A percentile compares a stretch with the other conserved stretches of the same genome.
phyloP scores from a whole-genome alignment of 2,329 filamentous ascomycete species.

The Trichoderma sp. region DNA sequence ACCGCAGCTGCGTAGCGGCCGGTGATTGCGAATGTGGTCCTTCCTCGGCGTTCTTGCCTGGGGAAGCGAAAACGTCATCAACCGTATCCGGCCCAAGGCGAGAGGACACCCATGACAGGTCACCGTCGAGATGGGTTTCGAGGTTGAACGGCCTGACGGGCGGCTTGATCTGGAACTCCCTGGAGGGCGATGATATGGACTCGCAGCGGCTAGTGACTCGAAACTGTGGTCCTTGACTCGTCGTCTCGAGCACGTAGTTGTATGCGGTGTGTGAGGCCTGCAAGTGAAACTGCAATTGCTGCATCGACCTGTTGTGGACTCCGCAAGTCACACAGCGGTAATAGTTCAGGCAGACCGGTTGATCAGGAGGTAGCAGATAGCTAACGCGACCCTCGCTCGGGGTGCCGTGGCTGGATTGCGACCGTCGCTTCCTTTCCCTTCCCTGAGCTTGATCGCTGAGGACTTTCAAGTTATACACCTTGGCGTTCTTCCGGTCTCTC shows the following conservation, averaged over 20 bases:
- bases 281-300: constrained; percentile 55
- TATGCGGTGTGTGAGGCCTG: constrained; percentile 50
- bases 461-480: constrained; percentile 62
- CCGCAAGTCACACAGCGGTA: constrained; percentile 57
- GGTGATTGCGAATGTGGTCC: constrained; percentile 36
- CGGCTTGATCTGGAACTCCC: constrained; percentile 48
- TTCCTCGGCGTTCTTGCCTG: constrained; percentile 32
- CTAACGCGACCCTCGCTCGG: constrained; percentile 48
- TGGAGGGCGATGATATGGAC: constrained; percentile 38
- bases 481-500: constrained; percentile 51
- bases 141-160: constrained; percentile 50
- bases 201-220: constrained; percentile 43
- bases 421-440: constrained; percentile 50
- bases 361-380: constrained; percentile 50
- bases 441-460: constrained; percentile 61
- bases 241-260: constrained; percentile 45
- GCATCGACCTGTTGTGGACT: constrained; percentile 50
- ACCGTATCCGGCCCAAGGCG: constrained; percentile 44
- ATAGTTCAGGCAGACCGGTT: constrained; percentile 50
- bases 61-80: constrained; percentile 36
- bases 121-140: constrained; percentile 48
- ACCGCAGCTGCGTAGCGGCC: constrained; percentile 28
- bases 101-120: constrained; percentile 50
- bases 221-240: constrained; percentile 45
- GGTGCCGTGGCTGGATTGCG: constrained; percentile 34